Conservation (phyloP, 352 stramenopile species). For the Phytophthora constricta region DNA sequence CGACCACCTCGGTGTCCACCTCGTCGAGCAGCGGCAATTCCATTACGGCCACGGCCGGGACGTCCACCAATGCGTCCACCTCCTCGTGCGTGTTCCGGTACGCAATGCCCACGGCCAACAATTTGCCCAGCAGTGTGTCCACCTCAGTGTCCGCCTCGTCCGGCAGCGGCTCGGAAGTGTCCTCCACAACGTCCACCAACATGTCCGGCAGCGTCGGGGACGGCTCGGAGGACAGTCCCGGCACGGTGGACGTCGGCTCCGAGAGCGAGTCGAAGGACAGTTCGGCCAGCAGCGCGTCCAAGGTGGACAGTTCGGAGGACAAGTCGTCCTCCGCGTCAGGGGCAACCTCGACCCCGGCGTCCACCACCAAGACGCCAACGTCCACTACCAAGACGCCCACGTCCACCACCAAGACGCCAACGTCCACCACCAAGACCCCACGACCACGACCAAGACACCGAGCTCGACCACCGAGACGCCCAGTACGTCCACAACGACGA, state of each 20-base stretch:
- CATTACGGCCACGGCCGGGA: constrained; percentile 19
- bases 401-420: constrained; percentile 24
- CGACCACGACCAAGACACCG: constrained; percentile 33
- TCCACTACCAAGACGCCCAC: constrained; percentile 29
- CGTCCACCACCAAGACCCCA: constrained; percentile 31
- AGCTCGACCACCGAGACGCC: constrained; percentile 22
- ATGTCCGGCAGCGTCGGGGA: constrained; percentile 28
- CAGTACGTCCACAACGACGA: constrained; percentile 33
- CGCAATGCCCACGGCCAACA: constrained; percentile 58
- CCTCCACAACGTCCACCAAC: constrained; percentile 8
- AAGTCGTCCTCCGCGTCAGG: constrained; percentile 14
- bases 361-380: constrained; percentile 32
- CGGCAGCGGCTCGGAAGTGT: constrained; percentile 23
- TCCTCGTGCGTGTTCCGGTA: constrained; percentile 65
- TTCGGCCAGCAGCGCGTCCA: constrained; percentile 12
- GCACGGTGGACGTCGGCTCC: constrained; percentile 20
- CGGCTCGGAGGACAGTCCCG: constrained; percentile 18
- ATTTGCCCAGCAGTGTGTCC: constrained; percentile 43
- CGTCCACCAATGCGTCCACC: too few species aligned
- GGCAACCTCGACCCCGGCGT: constrained; percentile 22
- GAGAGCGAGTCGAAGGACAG: constrained; percentile 19
- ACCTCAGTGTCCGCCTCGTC: constrained; percentile 26
- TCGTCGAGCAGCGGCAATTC: constrained; percentile 46
- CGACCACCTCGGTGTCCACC: background rate
- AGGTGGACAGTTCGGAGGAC: constrained; percentile 1